Percentiles rank a stretch among this genome's conserved stretches.
phyloP scores from a whole-genome alignment of 768 basidiomycete species.

The Termitomyces sp. region DNA sequence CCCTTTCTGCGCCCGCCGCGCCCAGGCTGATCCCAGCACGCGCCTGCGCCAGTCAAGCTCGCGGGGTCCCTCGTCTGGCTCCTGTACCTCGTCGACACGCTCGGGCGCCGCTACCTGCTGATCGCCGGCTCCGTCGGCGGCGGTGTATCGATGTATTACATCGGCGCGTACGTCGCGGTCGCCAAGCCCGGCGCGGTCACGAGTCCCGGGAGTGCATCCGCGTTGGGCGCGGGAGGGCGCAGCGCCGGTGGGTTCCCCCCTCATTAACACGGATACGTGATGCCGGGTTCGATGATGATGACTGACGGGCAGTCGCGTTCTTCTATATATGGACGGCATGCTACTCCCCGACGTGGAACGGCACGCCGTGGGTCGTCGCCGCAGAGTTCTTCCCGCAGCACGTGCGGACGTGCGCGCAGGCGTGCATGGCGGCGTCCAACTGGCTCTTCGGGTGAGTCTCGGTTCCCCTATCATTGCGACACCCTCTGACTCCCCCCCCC shows the following conservation, averaged over 20 bases:
- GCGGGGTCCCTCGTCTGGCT: slow-evolving; percentile 35
- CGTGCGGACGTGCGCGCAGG: slow-evolving; percentile 31
- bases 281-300: background rate
- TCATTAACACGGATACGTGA: slow-evolving; percentile 6
- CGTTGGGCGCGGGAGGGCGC: slow-evolving; percentile 20
- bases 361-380: slow-evolving; percentile 40
- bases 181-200: slow-evolving; percentile 19
- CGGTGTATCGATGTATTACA: slow-evolving; percentile 35
- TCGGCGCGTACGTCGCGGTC: slow-evolving; percentile 38
- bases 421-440: slow-evolving; percentile 30
- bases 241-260: slow-evolving; percentile 22
- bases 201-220: slow-evolving; percentile 6
- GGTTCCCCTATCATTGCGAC: no score
- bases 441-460: slow-evolving; percentile 28
- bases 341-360: slow-evolving; percentile 37
- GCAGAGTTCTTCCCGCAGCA: slow-evolving; percentile 40
- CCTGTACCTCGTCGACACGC: slow-evolving; percentile 33
- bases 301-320: slow-evolving; percentile 20
- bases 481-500: no score
- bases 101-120: slow-evolving; percentile 36
- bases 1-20: no score
- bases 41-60: slow-evolving; percentile 32
- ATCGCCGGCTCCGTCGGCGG: slow-evolving; percentile 36
- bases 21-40: no score
- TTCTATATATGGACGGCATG: slow-evolving; percentile 34